phyloP scores from a whole-genome alignment of 345 rosid genomes.

The Camelina laxa region DNA sequence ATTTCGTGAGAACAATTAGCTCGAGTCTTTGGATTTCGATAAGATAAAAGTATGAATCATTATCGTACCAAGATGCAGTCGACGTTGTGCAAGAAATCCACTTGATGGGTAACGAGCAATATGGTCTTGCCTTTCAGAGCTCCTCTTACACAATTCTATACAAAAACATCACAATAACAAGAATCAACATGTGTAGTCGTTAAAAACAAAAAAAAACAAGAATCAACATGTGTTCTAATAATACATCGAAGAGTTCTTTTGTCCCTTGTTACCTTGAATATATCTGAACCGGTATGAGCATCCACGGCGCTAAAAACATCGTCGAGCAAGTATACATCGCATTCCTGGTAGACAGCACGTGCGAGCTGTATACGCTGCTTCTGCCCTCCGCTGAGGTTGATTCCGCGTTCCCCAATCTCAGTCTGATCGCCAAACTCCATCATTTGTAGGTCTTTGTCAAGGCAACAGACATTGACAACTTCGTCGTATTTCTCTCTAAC shows the following conservation, averaged over 20 bases:
- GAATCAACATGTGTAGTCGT: no score
- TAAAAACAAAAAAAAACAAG: no score
- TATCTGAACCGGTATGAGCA: constrained; percentile 95
- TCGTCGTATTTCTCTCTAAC: constrained; percentile 58
- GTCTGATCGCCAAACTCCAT: constrained; percentile 97
- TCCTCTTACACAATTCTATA: constrained; percentile 88
- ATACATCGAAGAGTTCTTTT: no score
- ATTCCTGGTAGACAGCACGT: constrained; percentile 88
- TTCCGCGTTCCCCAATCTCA: constrained; percentile 96
- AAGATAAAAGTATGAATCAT: background rate
- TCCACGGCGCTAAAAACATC: constrained; percentile 97
- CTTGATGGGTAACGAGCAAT: constrained; percentile 93
- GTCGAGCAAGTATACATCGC: constrained; percentile 87
- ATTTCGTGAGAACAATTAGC: constrained; percentile 22
- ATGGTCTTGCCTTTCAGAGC: constrained; percentile 82
- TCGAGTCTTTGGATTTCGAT: background rate
- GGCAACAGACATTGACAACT: constrained; percentile 73
- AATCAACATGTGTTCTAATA: no score
- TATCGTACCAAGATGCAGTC: constrained; percentile 70
- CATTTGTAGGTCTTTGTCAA: constrained; percentile 88
- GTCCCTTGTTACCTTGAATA: no score
- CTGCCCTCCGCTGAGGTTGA: constrained; percentile 98
- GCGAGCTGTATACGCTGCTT: constrained; percentile 97
- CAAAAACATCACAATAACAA: constrained; percentile 20
- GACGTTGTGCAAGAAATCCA: constrained; percentile 89